Evolutionary conservation across 805 yeast genomes (phyloP), one percentile per base, ranked within the genome.

Genomic region (Clavispora phyllophila): DNA sequence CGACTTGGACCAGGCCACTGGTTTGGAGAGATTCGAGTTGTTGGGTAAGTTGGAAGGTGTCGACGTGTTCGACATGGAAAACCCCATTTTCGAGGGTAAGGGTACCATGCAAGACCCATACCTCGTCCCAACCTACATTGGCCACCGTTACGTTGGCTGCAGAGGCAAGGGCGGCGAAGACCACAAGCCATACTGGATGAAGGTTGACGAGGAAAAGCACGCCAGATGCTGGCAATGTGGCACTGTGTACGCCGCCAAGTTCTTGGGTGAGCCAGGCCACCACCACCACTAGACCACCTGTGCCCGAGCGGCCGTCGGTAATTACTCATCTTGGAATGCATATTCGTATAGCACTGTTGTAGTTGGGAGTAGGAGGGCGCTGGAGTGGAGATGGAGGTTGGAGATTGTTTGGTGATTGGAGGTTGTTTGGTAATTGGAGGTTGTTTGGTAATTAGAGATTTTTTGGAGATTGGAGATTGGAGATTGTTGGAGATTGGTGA

Each of bases 151-250:
- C 65, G 90, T 93, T 60, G 99, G 98, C 51, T 93, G 99, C 76
- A 84, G 95, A 53, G 99, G 99, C 62, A 79, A 87, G 55, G 96
- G 96, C 61, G 95, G 89, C 45, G 95, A 87, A 51, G 83, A 93
- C 54, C 98, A 90, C 72, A 82, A 79, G 58, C 79, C 87, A 54
- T 80, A 82, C 83, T 91, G 97, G 96, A 79, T 90, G 74, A 82
- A 81, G 70, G 95, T 95, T 58, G 84, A 89, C 54, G 79, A 75
- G 52, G 86, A 79, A 39, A 75, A 87, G 69, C 84, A 84, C 48
- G 86, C 86, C 55, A 88, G 99, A 82, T 93, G 97, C 75, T 87
- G 96, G 96, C 96, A 93, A 70, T 91, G 98, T 70, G 99, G 99
- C 70, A 84, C 90, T 56, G 96, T 89, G 55, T 91, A 85, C 78